Conservation (phyloP, 2,329 filamentous ascomycete species). For the Botrytis fabae region DNA sequence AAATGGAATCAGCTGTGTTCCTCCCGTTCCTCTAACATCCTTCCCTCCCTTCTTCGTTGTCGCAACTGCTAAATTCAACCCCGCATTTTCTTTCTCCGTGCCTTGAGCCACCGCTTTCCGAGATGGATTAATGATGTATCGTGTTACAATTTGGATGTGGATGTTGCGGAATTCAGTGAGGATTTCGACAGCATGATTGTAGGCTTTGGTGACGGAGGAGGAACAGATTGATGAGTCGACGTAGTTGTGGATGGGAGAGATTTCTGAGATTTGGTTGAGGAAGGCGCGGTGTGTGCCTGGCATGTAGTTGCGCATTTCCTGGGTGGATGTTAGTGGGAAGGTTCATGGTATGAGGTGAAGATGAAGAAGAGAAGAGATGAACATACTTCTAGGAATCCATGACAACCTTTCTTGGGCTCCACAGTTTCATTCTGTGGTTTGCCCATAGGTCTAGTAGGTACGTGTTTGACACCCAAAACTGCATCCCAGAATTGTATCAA, state of each 20-base stretch:
- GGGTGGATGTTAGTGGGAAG: background rate
- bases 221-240: slow-evolving; percentile 51
- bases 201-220: slow-evolving; percentile 57
- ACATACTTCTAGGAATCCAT: slow-evolving; percentile 33
- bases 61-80: slow-evolving; percentile 40
- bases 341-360: background rate
- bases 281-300: slow-evolving; percentile 80
- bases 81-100: slow-evolving; percentile 47
- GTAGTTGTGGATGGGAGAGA: slow-evolving; percentile 73
- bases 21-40: slow-evolving; percentile 75
- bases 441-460: slow-evolving; percentile 38
- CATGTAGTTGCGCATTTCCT: slow-evolving; percentile 87
- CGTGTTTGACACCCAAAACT: slow-evolving; percentile 79
- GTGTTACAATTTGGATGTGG: slow-evolving; percentile 85
- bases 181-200: slow-evolving; percentile 73
- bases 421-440: slow-evolving; percentile 35
- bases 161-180: slow-evolving; percentile 76
- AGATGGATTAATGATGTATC: slow-evolving; percentile 85
- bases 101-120: slow-evolving; percentile 42
- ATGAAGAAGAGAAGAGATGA: background rate
- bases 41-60: slow-evolving; percentile 36
- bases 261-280: slow-evolving; percentile 65
- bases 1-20: slow-evolving; percentile 85
- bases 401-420: slow-evolving; percentile 24
- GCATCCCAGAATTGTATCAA: slow-evolving; percentile 93